A percentile compares a stretch with the other conserved stretches of the same genome.
Conservation (phyloP, 176 grass and related monocot species). For the Phoenix dactylifera region DNA sequence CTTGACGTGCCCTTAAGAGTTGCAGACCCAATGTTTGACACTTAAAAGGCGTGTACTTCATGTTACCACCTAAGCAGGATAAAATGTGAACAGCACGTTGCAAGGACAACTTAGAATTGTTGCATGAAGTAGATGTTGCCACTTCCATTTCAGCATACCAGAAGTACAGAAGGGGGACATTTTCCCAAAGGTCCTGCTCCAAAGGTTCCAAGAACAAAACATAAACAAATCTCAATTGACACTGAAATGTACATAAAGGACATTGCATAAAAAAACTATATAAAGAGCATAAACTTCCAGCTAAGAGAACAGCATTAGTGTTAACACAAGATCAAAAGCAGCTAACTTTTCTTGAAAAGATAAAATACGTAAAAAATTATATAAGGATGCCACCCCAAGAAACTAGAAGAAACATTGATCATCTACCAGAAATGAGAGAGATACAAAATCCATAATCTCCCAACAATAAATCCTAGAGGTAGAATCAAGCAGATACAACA, state of each 20-base stretch:
- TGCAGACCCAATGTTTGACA: conserved; percentile 51
- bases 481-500: too few species aligned
- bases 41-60: conserved; percentile 54
- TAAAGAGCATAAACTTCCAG: neutral
- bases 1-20: conserved; percentile 74
- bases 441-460: too few species aligned
- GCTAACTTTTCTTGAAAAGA: too few species aligned
- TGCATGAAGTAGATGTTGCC: conserved; percentile 28
- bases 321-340: too few species aligned
- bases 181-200: conserved; percentile 60
- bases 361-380: too few species aligned
- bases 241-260: neutral
- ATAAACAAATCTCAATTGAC: neutral
- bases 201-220: neutral
- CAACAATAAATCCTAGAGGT: too few species aligned
- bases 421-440: too few species aligned
- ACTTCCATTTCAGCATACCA: conserved; percentile 92
- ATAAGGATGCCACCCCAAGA: too few species aligned
- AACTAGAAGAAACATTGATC: too few species aligned
- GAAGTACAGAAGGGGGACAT: conserved; percentile 60
- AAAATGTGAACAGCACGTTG: conserved; percentile 71
- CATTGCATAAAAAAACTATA: neutral
- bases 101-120: conserved; percentile 34
- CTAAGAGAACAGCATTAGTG: too few species aligned
- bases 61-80: conserved; percentile 68